These are phyloP conservation scores for Coniochaeta sp. DNA, from an alignment of 2,329 filamentous ascomycete species.

Conservation along the genomic window DNA sequence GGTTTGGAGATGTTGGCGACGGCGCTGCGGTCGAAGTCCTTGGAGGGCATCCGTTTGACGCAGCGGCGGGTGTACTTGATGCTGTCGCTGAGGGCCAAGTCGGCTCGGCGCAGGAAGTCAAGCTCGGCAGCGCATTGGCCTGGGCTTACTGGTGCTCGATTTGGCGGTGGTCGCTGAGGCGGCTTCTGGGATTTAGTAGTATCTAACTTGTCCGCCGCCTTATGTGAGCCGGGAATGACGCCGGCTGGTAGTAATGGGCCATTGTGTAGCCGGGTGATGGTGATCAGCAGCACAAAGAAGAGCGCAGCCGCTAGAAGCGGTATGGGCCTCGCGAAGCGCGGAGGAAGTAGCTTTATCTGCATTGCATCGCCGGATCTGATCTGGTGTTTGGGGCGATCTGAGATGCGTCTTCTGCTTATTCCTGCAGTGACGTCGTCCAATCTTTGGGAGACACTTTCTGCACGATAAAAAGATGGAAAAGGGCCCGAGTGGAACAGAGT, in stretches of 20 bases:
- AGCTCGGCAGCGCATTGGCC: constrained; percentile 10
- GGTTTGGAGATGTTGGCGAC: constrained; percentile 29
- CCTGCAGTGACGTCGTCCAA: not conserved
- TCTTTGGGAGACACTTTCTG: no score
- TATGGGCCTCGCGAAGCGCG: constrained; percentile 11
- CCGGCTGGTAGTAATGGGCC: constrained; percentile 5
- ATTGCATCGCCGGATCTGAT: constrained; percentile 8
- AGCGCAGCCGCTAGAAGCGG: constrained; percentile 11
- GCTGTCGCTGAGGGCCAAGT: constrained; percentile 29
- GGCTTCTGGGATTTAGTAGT: not conserved
- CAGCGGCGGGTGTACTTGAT: constrained; percentile 38
- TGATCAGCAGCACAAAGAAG: constrained; percentile 11
- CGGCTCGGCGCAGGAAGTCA: constrained; percentile 14
- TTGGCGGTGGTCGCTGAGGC: not conserved
- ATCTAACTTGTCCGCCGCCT: not conserved
- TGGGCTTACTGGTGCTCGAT: not conserved
- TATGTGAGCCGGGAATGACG: not conserved
- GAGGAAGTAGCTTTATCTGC: constrained; percentile 10
- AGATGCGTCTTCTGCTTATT: not conserved
- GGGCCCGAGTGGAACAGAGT: no score
- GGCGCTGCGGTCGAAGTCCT: constrained; percentile 25
- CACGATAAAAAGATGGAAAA: no score
- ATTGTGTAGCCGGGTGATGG: constrained; percentile 10
- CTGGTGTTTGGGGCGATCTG: not conserved
- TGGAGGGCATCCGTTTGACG: constrained; percentile 28